These are phyloP conservation scores for Trametes elegans DNA, from an alignment of 768 basidiomycete species.

Conservation along the genomic window DNA sequence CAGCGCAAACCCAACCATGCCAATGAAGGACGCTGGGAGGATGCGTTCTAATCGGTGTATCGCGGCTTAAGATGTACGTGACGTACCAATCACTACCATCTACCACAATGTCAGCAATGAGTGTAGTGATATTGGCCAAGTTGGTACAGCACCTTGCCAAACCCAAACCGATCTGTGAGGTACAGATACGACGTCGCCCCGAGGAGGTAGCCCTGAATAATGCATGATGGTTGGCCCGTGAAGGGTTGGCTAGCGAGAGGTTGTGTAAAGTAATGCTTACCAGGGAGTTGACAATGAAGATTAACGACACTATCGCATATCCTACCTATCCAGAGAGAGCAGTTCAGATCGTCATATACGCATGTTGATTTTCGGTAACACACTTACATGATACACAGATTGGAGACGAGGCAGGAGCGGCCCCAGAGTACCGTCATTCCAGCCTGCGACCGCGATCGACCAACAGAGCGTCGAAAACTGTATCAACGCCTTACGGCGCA, in stretches of 20 bases:
- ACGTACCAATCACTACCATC: constrained; percentile 8
- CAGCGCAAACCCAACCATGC: constrained; percentile 52
- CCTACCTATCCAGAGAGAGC: constrained; percentile 33
- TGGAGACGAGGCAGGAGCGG: constrained; percentile 75
- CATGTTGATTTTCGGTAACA: too few relatives aligned
- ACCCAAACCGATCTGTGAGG: constrained; percentile 41
- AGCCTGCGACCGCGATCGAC: constrained; percentile 60
- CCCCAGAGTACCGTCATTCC: constrained; percentile 72
- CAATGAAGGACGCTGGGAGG: constrained; percentile 44
- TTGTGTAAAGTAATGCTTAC: constrained; percentile 26
- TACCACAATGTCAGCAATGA: background rate
- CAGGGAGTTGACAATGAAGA: constrained; percentile 51
- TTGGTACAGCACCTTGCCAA: constrained; percentile 38
- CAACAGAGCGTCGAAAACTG: constrained; percentile 58
- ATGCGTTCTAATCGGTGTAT: background rate
- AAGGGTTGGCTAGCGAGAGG: background rate
- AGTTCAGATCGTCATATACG: background rate
- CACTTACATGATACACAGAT: constrained; percentile 42
- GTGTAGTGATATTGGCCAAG: background rate
- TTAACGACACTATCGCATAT: constrained; percentile 53
- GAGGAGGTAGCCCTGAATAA: constrained; percentile 41
- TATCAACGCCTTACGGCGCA: constrained; percentile 24
- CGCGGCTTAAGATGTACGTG: background rate
- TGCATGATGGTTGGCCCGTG: too few relatives aligned
- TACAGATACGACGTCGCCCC: constrained; percentile 47